Base-by-base conservation (phyloP, 2,329 filamentous ascomycete genomes). In the Phaeophleospora eucalypticola region DNA sequence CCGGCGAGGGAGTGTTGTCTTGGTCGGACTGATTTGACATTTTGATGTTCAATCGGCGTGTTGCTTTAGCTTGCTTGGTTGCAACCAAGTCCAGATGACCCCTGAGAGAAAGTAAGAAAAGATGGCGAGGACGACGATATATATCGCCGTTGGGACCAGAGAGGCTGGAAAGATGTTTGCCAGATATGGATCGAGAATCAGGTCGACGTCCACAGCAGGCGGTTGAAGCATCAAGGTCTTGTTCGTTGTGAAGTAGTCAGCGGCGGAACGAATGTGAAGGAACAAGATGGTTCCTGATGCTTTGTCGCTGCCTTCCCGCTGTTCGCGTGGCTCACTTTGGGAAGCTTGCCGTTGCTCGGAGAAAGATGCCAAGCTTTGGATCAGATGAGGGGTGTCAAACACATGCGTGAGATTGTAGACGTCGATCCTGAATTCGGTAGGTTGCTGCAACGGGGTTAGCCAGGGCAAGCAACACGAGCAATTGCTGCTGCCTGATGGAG, bases 121-220 rank as follows among this genome's bases (percentile, higher is more conserved):
- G 32, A 75, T 51, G 9, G 81, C 80, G 44, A 95, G 76, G 2
- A 79, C 56, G 3, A 76, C 59, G 44, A 94, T 75, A 67, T 89
- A 95, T 29, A 70, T 71, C 10, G 80, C 80, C 1, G 86, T 91
- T 16, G 87, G 83, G 17, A 86, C 61, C 14, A 97, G 72, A 3
- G 89, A 95, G 42, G 75, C 75, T 10, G 93, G 93, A 43, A 97
- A 75, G 14, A 89, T 63, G 70, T 94, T 93, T 61, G 84, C 70
- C 34, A 94, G 51, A 63, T 84, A 97, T 0, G 89, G 89, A 66
- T 97, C 93, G 18, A 98, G 79, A 59, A 96, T 83, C 46, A 85
- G 69, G 59, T 98, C 91, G 42, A 85, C 85, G 43, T 82, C 72
- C 3, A 97, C 89, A 0, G 82, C 80, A 2, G 84, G 83, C 12